A percentile compares a stretch with the other conserved stretches of the same genome.
Evolutionary conservation across 306 rosid species (phyloP).

Genomic region (Quercus cerris): DNA sequence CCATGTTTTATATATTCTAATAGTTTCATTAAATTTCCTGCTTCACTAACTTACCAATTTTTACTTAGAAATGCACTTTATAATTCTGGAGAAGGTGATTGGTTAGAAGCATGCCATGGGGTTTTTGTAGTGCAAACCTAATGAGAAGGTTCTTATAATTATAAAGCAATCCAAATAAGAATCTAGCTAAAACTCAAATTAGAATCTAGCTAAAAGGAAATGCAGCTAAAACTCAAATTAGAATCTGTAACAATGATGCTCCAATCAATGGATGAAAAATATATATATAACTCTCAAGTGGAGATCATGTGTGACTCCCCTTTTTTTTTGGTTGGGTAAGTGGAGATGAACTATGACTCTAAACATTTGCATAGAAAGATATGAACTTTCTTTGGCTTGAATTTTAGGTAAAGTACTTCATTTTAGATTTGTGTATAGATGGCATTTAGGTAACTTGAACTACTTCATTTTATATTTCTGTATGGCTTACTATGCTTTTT

Average conservation of each 20-base stretch:
- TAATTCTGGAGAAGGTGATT: not conserved
- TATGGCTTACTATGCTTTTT: not conserved
- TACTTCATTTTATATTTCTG: not conserved
- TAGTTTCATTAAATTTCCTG: not conserved
- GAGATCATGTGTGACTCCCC: not conserved
- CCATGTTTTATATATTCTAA: no score
- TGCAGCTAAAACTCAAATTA: not conserved
- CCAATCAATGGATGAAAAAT: not conserved
- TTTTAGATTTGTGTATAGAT: not conserved
- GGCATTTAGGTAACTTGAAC: not conserved
- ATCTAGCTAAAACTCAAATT: not conserved
- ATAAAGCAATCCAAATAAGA: not conserved
- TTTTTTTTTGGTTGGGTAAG: no score
- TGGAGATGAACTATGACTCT: not conserved
- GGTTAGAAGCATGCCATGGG: not conserved
- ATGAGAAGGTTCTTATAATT: not conserved
- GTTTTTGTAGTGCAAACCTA: not conserved
- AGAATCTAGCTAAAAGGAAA: not conserved
- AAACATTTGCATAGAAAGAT: not conserved
- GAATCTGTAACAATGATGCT: not conserved
- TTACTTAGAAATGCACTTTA: not conserved
- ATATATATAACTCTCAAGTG: not conserved
- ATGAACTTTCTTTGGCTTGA: not conserved
- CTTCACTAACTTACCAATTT: not conserved
- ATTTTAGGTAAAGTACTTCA: not conserved